phyloP scores from a whole-genome alignment of 75 land plant genomes.

The Pinus tabuliformis region DNA sequence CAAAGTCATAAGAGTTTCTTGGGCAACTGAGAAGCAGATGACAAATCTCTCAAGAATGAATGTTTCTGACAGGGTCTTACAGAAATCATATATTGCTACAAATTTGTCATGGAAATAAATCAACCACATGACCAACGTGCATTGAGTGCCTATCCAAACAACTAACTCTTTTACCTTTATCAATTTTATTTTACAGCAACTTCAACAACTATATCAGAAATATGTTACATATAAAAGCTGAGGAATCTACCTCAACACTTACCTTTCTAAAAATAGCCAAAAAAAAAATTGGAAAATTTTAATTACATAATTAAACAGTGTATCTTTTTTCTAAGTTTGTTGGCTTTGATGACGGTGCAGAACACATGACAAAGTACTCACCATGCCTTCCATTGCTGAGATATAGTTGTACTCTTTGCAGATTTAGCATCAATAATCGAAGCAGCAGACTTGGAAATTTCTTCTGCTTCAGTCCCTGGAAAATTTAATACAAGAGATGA shows the following conservation, averaged over 20 bases:
- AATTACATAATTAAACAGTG: background rate
- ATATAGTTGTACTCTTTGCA: slow-evolving; percentile 16
- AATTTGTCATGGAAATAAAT: no score
- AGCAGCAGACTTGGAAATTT: slow-evolving; percentile 50
- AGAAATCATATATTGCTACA: no score
- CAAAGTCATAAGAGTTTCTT: no score
- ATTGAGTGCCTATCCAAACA: no score
- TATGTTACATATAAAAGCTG: background rate
- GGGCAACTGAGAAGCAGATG: no score
- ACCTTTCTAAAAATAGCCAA: background rate
- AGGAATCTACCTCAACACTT: background rate
- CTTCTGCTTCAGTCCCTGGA: slow-evolving; percentile 65
- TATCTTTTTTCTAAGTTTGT: background rate
- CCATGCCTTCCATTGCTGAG: slow-evolving; percentile 54
- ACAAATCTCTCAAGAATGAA: no score
- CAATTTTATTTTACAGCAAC: background rate
- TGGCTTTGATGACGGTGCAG: background rate
- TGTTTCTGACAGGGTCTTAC: no score
- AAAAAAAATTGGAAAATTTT: background rate
- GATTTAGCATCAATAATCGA: slow-evolving; percentile 38
- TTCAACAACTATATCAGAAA: background rate
- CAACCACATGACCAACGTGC: no score
- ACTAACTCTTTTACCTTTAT: background rate
- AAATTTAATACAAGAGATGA: slow-evolving; percentile 65
- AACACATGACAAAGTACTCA: slow-evolving; percentile 16